Base-by-base conservation (phyloP, 2,329 filamentous ascomycete species). In the Ophiosphaerella herpotricha region DNA sequence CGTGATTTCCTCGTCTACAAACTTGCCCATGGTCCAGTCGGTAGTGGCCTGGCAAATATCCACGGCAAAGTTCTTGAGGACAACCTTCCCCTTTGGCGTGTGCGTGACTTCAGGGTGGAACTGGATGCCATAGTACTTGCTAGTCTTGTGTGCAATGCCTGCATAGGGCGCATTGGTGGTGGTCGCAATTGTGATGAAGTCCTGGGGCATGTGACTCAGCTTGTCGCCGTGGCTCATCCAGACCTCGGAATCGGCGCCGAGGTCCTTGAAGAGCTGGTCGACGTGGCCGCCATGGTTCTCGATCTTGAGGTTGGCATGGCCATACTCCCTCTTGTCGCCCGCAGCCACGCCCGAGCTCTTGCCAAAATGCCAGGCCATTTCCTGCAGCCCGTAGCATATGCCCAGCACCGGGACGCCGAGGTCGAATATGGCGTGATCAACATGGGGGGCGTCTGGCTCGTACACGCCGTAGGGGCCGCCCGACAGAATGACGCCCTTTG, bases 141-240 rank as follows among this genome's bases (percentile, higher is more conserved):
- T 85, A 7, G 75, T 74, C 70, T 84, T 68, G 69, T 91, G 88
- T 14, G 87, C 88, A 62, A 93, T 95, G 50, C 85, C 90, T 9
- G 92, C 92, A 62, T 83, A 96, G 21, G 86, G 84, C 0, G 89
- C 85, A 76, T 94, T 95, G 43, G 78, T 70, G 2, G 91, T 93
- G 4, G 80, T 87, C 43, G 89, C 91, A 62, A 96, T 84, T 13
- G 81, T 85, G 52, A 83, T 76, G 70, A 96, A 96, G 35, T 80
- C 83, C 32, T 86, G 78, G 7, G 92, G 92, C 34, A 96, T 79
- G 47, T 82, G 77, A 34, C 81, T 82, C 9, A 97, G 82, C 80
- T 96, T 96, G 76, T 97, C 91, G 50, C 86, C 87, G 72, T 97
- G 93, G 60, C 84, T 89, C 92, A 97, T 97, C 82, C 84, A 93